A percentile compares a stretch with the other conserved stretches of the same genome.
Conservation (phyloP, 208 protist genomes). For the Eutreptiella sp. region DNA sequence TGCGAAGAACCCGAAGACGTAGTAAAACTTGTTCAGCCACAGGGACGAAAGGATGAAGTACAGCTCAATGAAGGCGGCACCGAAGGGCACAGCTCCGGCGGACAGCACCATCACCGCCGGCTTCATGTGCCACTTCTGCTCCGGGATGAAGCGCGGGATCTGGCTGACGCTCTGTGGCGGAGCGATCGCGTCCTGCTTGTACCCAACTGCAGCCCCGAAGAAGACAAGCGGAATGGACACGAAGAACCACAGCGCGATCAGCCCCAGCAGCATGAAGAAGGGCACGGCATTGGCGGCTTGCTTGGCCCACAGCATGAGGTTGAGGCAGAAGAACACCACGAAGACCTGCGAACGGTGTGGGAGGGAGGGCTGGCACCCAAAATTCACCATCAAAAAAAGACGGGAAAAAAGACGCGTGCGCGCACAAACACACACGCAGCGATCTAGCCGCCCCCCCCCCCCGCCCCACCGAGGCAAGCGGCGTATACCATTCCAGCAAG, state of each 20-base stretch:
- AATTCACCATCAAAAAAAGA: no score
- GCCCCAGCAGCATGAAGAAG: constrained; percentile 35
- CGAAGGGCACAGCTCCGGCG: constrained; percentile 79
- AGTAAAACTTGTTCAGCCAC: constrained; percentile 79
- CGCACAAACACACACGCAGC: no score
- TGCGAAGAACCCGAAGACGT: constrained; percentile 83
- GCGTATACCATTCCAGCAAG: no score
- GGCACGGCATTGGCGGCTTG: constrained; percentile 51
- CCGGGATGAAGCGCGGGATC: constrained; percentile 70
- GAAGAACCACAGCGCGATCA: constrained; percentile 44
- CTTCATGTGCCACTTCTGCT: constrained; percentile 69
- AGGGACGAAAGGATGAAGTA: constrained; percentile 75
- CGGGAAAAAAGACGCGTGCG: no score
- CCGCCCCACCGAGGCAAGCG: no score
- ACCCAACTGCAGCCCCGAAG: constrained; percentile 61
- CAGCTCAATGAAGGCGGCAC: constrained; percentile 86
- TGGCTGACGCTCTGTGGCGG: constrained; percentile 56
- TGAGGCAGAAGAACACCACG: constrained; percentile 69
- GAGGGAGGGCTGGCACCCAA: no score
- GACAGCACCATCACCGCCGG: constrained; percentile 55
- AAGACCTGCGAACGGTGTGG: no score
- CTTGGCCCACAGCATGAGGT: constrained; percentile 60
- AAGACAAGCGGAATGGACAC: constrained; percentile 75
- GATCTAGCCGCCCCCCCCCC: no score
- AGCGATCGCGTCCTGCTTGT: constrained; percentile 45